Conservation (phyloP, 2,329 filamentous ascomycete genomes). For the Epichloe bromicola region DNA sequence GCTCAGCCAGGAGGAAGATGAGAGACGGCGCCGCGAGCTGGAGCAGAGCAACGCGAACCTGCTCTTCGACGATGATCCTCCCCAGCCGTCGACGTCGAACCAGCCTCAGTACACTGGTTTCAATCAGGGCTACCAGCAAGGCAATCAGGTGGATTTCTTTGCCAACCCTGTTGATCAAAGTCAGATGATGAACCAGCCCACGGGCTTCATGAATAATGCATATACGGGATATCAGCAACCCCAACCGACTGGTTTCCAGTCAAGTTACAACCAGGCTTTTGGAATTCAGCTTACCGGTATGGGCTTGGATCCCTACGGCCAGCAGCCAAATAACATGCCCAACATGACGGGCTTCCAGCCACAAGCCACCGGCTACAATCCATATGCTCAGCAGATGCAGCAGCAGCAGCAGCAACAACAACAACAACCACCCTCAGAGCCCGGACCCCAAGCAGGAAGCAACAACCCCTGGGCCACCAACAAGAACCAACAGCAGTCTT, state of each 20-base stretch:
- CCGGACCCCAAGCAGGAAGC: slow-evolving; percentile 60
- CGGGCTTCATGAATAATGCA: slow-evolving; percentile 51
- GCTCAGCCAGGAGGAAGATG: slow-evolving; percentile 89
- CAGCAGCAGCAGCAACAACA: slow-evolving; percentile 22
- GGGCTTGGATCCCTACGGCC: slow-evolving; percentile 57
- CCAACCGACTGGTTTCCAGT: slow-evolving; percentile 35
- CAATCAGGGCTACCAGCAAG: slow-evolving; percentile 96
- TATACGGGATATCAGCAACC: slow-evolving; percentile 41
- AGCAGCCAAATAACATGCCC: slow-evolving; percentile 20
- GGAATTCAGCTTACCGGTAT: slow-evolving; percentile 47
- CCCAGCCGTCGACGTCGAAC: slow-evolving; percentile 26
- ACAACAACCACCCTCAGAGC: slow-evolving; percentile 31
- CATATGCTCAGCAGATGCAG: slow-evolving; percentile 33
- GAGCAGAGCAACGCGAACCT: slow-evolving; percentile 75
- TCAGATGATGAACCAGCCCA: slow-evolving; percentile 66
- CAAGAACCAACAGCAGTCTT: slow-evolving; percentile 40
- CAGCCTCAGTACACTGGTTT: slow-evolving; percentile 76
- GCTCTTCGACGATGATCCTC: slow-evolving; percentile 73
- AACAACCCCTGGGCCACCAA: slow-evolving; percentile 87
- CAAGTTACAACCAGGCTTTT: slow-evolving; percentile 57
- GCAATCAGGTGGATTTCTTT: slow-evolving; percentile 91
- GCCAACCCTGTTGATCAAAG: slow-evolving; percentile 78
- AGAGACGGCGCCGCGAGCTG: slow-evolving; percentile 71
- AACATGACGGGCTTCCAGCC: slow-evolving; percentile 32
- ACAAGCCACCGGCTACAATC: slow-evolving; percentile 42